These are phyloP conservation scores for Metschnikowia hibisci DNA, from an alignment of 805 yeast genomes.

Conservation along the genomic window DNA sequence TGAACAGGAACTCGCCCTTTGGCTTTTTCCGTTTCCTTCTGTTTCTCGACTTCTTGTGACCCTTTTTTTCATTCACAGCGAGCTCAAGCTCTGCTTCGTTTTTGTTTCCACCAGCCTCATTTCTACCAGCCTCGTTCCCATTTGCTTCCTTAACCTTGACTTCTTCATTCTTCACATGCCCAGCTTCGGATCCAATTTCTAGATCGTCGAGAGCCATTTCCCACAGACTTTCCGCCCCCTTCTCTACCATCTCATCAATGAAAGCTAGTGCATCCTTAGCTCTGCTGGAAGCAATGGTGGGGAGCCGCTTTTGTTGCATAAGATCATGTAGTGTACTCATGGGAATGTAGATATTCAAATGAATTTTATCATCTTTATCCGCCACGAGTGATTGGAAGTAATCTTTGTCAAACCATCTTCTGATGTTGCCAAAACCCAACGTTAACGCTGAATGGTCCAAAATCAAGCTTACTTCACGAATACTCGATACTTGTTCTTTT, in stretches of 20 bases:
- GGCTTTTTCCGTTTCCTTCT: neutral
- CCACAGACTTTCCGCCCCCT: conserved; percentile 7
- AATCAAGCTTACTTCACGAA: conserved; percentile 39
- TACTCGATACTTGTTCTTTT: neutral
- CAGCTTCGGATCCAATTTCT: conserved; percentile 1
- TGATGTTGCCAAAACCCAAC: conserved; percentile 64
- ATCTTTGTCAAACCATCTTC: conserved; percentile 52
- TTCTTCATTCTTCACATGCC: neutral
- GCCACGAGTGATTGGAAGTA: conserved; percentile 26
- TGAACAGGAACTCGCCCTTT: conserved; percentile 12
- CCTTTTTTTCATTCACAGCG: neutral
- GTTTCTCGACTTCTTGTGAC: neutral
- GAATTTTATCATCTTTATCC: conserved; percentile 17
- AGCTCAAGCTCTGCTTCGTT: neutral
- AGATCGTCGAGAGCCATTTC: conserved; percentile 5
- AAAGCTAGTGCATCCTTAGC: conserved; percentile 63
- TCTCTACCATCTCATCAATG: conserved; percentile 45
- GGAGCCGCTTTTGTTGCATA: conserved; percentile 35
- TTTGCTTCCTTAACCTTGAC: too few relatives aligned
- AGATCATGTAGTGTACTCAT: conserved; percentile 36
- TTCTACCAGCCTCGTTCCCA: too few relatives aligned
- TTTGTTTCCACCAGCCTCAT: too few relatives aligned
- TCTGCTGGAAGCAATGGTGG: conserved; percentile 54
- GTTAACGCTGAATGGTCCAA: conserved; percentile 66
- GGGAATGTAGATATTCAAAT: conserved; percentile 47